Evolutionary conservation across 306 rosid species (phyloP).

Genomic region (Mimosa pudica): DNA sequence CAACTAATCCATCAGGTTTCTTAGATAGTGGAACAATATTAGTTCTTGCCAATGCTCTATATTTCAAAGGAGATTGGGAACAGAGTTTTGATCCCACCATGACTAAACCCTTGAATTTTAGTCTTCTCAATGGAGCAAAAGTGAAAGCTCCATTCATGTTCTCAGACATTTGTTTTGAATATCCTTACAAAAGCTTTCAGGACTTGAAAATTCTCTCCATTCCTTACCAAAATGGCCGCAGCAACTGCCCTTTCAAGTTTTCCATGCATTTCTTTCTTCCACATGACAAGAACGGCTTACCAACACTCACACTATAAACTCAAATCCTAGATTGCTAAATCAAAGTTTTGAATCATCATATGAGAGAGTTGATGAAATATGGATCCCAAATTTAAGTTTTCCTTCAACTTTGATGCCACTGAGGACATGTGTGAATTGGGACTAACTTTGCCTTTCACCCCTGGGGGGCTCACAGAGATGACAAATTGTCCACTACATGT

Average conservation of each 20-base stretch:
- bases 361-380: neutral
- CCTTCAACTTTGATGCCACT: neutral
- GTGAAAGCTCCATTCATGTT: slow-evolving; percentile 38
- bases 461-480: slow-evolving; percentile 30
- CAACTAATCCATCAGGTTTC: neutral
- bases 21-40: neutral
- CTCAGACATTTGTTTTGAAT: neutral
- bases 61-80: slow-evolving; percentile 39
- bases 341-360: neutral
- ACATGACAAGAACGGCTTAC: slow-evolving; percentile 29
- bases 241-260: neutral
- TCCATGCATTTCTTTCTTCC: slow-evolving; percentile 43
- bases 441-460: slow-evolving; percentile 12
- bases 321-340: slow-evolving; percentile 18
- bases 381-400: slow-evolving; percentile 39
- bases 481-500: slow-evolving; percentile 6
- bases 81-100: neutral
- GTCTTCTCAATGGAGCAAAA: slow-evolving; percentile 26
- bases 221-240: slow-evolving; percentile 17
- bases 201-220: slow-evolving; percentile 29
- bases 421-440: slow-evolving; percentile 17
- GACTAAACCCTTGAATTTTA: slow-evolving; percentile 6
- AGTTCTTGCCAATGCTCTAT: slow-evolving; percentile 36
- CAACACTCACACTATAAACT: neutral
- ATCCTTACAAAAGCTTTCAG: neutral